phyloP scores from a whole-genome alignment of 1,139 yeast genomes.

The Spathaspora jeffriesii region DNA sequence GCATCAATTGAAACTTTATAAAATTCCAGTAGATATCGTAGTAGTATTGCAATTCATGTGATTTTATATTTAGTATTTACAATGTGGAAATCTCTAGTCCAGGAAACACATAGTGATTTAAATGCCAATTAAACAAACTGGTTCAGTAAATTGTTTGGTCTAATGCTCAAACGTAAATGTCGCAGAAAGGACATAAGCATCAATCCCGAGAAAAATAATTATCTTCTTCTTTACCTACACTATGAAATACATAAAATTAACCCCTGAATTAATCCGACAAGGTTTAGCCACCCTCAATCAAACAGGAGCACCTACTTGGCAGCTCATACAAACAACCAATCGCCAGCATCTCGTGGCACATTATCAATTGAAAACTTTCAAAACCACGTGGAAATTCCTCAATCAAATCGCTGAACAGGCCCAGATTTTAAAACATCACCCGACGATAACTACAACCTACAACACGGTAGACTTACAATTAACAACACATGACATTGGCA shows the following conservation, averaged over 20 bases:
- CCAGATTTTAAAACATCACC: constrained; percentile 71
- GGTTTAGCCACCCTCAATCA: constrained; percentile 13
- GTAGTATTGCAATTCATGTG: too few species aligned
- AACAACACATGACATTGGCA: constrained; percentile 68
- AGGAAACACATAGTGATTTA: too few species aligned
- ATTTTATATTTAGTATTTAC: too few species aligned
- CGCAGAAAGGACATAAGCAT: too few species aligned
- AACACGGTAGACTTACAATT: constrained; percentile 57
- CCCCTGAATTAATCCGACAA: constrained; percentile 10
- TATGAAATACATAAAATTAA: not conserved
- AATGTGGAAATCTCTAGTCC: too few species aligned
- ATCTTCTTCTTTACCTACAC: too few species aligned
- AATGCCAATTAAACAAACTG: too few species aligned
- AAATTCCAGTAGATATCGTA: too few species aligned
- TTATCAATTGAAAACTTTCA: constrained; percentile 50
- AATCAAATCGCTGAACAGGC: constrained; percentile 62
- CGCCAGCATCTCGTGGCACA: constrained; percentile 14
- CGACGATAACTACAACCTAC: constrained; percentile 57
- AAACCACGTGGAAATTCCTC: constrained; percentile 65
- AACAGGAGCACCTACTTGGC: constrained; percentile 15
- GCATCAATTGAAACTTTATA: too few species aligned
- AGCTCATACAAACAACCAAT: not conserved
- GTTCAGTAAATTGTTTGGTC: too few species aligned
- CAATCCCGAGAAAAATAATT: too few species aligned
- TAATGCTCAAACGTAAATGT: too few species aligned